Conservation (phyloP, 2,329 filamentous ascomycete species). For the Mycocentrospora acerina region DNA sequence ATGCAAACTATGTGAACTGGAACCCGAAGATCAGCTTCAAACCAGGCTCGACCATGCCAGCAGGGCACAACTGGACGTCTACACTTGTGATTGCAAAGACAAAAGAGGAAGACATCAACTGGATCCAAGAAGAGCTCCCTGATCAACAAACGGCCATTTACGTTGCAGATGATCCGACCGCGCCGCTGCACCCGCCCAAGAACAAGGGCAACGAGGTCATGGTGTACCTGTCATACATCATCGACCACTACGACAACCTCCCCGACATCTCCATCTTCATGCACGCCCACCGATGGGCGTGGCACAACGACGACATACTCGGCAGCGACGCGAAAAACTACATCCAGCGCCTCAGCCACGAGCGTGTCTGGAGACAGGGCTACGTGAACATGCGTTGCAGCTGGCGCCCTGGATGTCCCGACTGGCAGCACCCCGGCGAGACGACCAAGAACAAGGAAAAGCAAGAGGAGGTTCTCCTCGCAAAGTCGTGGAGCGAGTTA, state of each 20-base stretch:
- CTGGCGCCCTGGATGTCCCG: slow-evolving; percentile 58
- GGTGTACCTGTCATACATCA: slow-evolving; percentile 63
- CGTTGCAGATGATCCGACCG: slow-evolving; percentile 53
- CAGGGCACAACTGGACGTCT: slow-evolving; percentile 55
- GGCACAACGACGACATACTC: slow-evolving; percentile 59
- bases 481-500: slow-evolving; percentile 49
- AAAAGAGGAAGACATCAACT: slow-evolving; percentile 54
- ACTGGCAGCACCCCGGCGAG: slow-evolving; percentile 55
- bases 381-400: slow-evolving; percentile 60
- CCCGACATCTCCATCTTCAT: slow-evolving; percentile 63
- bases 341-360: slow-evolving; percentile 47
- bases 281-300: slow-evolving; percentile 60
- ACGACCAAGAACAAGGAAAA: slow-evolving; percentile 41
- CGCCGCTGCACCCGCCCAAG: slow-evolving; percentile 52
- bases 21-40: slow-evolving; percentile 39
- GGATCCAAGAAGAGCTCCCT: slow-evolving; percentile 57
- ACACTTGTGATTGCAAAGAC: slow-evolving; percentile 57
- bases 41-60: slow-evolving; percentile 38
- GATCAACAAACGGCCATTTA: slow-evolving; percentile 53
- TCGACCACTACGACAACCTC: slow-evolving; percentile 62
- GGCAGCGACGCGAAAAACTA: slow-evolving; percentile 49
- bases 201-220: slow-evolving; percentile 66
- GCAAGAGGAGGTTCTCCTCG: slow-evolving; percentile 48
- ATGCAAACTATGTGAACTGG: slow-evolving; percentile 41
- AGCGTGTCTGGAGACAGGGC: slow-evolving; percentile 50